Percentiles rank a stretch among this genome's conserved stretches.
These are phyloP conservation scores for Russula sp. DNA, from an alignment of 768 basidiomycete genomes.

Conservation along the genomic window DNA sequence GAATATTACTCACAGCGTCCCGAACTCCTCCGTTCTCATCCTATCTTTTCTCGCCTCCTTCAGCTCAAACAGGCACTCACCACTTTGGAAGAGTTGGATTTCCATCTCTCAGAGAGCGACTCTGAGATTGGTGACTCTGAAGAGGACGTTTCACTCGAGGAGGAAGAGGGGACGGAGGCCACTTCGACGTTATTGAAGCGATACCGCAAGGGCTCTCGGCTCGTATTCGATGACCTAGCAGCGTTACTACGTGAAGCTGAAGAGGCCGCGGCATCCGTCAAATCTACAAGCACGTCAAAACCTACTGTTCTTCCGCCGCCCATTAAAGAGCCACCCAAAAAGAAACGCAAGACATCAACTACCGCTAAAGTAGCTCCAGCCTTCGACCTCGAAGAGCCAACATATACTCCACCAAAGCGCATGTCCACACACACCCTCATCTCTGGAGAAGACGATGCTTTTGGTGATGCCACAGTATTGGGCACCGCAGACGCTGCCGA, in stretches of 20 bases:
- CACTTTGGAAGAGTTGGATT: slow-evolving; percentile 82
- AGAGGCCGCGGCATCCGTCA: slow-evolving; percentile 16
- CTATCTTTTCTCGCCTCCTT: slow-evolving; percentile 70
- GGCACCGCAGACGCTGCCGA: slow-evolving; percentile 71
- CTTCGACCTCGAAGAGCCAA: slow-evolving; percentile 80
- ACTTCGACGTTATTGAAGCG: slow-evolving; percentile 27
- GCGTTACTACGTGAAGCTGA: slow-evolving; percentile 22
- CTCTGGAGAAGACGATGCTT: slow-evolving; percentile 39
- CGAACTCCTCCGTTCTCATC: slow-evolving; percentile 58
- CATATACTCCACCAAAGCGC: slow-evolving; percentile 40
- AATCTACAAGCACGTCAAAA: slow-evolving; percentile 24
- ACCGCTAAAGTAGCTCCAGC: slow-evolving; percentile 33
- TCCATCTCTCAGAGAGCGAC: slow-evolving; percentile 42
- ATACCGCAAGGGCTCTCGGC: slow-evolving; percentile 2
- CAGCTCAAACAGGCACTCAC: slow-evolving; percentile 76
- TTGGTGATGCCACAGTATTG: slow-evolving; percentile 70
- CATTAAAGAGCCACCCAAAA: slow-evolving; percentile 37
- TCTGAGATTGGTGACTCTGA: slow-evolving; percentile 42
- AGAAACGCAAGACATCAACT: slow-evolving; percentile 54
- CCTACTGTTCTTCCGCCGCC: slow-evolving; percentile 6
- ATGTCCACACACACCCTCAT: slow-evolving; percentile 23
- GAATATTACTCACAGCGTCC: slow-evolving; percentile 57
- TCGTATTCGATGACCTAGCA: slow-evolving; percentile 19
- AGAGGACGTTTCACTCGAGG: slow-evolving; percentile 38
- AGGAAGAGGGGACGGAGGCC: slow-evolving; percentile 41